phyloP scores from a whole-genome alignment of 2,329 filamentous ascomycete species.

The Hypoxylon sp. region DNA sequence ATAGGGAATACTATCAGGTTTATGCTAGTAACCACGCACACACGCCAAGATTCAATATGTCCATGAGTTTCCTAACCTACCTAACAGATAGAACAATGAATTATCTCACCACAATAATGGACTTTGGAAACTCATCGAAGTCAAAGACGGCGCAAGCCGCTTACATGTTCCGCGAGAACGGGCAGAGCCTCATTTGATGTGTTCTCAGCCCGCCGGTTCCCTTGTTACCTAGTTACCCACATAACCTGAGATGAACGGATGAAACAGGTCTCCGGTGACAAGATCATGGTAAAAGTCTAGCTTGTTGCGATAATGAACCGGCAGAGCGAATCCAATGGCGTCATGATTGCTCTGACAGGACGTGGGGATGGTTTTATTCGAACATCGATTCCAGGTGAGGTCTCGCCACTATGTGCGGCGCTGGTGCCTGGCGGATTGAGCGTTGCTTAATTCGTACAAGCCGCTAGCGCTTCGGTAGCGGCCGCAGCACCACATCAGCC shows the following conservation, averaged over 20 bases:
- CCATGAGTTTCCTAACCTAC: too few species aligned
- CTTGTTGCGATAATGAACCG: slow-evolving; percentile 42
- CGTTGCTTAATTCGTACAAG: slow-evolving; percentile 38
- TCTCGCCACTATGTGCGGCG: slow-evolving; percentile 36
- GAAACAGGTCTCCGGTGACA: slow-evolving; percentile 36
- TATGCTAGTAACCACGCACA: background rate
- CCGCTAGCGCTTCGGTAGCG: slow-evolving; percentile 38
- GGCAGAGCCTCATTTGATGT: slow-evolving; percentile 1
- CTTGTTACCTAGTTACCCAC: slow-evolving; percentile 4
- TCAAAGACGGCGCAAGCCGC: background rate
- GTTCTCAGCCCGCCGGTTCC: slow-evolving; percentile 15
- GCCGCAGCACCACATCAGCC: slow-evolving; percentile 43
- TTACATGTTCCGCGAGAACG: background rate
- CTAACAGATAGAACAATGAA: background rate
- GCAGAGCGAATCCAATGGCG: slow-evolving; percentile 24
- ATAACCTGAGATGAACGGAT: slow-evolving; percentile 26
- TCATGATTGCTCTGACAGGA: slow-evolving; percentile 26
- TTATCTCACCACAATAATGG: background rate
- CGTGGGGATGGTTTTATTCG: slow-evolving; percentile 33
- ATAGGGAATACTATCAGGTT: background rate
- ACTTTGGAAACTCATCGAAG: background rate
- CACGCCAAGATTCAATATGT: too few species aligned
- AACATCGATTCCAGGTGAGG: slow-evolving; percentile 25
- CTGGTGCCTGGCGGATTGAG: slow-evolving; percentile 26
- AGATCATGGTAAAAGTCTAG: slow-evolving; percentile 21